Percentiles rank a stretch among this genome's conserved stretches.
phyloP scores from a whole-genome alignment of 1,284 basidiomycete species.

The Cerioporus squamosus region DNA sequence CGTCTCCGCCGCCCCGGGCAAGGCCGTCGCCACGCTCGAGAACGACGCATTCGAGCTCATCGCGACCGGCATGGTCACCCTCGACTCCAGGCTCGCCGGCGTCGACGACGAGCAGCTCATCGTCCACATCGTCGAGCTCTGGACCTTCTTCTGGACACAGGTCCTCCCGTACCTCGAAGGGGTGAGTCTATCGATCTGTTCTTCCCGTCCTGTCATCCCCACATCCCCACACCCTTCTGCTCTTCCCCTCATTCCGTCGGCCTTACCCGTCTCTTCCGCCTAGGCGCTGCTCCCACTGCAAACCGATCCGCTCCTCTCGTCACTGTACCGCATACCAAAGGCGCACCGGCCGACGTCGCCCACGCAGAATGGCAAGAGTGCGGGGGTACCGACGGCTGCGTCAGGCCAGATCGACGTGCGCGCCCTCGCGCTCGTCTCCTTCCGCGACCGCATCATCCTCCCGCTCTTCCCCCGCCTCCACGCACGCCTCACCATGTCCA shows the following conservation, averaged over 20 bases:
- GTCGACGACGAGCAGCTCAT: constrained; percentile 80
- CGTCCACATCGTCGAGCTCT: constrained; percentile 81
- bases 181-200: constrained; percentile 46
- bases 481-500: constrained; percentile 52
- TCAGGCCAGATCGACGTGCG: constrained; percentile 74
- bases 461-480: constrained; percentile 64
- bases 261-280: background rate
- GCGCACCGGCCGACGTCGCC: constrained; percentile 56
- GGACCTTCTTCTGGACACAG: constrained; percentile 95
- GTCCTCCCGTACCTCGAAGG: constrained; percentile 91
- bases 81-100: constrained; percentile 81
- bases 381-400: constrained; percentile 33
- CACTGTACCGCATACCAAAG: constrained; percentile 68
- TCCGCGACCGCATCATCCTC: constrained; percentile 79
- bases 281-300: constrained; percentile 79
- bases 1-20: constrained; percentile 66
- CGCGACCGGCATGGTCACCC: constrained; percentile 87
- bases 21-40: constrained; percentile 70
- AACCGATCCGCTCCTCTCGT: constrained; percentile 70
- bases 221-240: background rate
- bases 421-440: constrained; percentile 76
- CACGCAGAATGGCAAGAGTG: constrained; percentile 50
- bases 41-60: constrained; percentile 85
- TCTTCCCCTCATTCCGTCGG: too few species aligned
- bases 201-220: too few species aligned